These are phyloP conservation scores for Corymbia maculata DNA, from an alignment of 345 rosid species.

Conservation along the genomic window DNA sequence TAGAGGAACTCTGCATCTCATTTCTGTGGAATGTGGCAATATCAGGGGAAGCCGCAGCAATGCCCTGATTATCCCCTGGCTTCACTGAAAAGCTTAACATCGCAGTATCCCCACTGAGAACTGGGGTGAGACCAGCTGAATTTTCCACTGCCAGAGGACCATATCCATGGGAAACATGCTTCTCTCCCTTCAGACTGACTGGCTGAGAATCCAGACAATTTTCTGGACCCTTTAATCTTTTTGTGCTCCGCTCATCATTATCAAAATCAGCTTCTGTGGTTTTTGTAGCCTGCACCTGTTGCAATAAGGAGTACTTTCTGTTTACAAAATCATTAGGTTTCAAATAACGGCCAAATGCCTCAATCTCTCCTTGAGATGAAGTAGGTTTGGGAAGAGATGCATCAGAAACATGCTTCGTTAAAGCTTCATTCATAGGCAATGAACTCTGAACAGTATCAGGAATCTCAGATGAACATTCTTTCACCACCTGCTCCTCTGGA, in stretches of 20 bases:
- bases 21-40: constrained; percentile 19
- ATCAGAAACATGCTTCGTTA: constrained; percentile 7
- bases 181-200: constrained; percentile 23
- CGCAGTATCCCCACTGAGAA: constrained; percentile 23
- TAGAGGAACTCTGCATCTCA: constrained; percentile 20
- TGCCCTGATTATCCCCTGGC: not conserved
- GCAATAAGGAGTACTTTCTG: constrained; percentile 36
- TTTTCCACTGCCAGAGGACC: constrained; percentile 24
- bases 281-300: constrained; percentile 46
- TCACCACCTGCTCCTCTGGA: constrained; percentile 29
- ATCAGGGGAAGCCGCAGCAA: constrained; percentile 15
- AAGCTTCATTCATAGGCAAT: constrained; percentile 18
- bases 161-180: constrained; percentile 20
- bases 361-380: constrained; percentile 36
- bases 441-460: constrained; percentile 8
- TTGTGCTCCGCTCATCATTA: constrained; percentile 32
- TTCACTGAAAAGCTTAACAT: constrained; percentile 15
- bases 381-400: constrained; percentile 14
- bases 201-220: constrained; percentile 28
- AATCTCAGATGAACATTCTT: constrained; percentile 11
- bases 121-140: constrained; percentile 2
- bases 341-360: constrained; percentile 51
- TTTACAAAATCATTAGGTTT: constrained; percentile 25
- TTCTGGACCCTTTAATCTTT: constrained; percentile 41
- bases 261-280: constrained; percentile 24